Evolutionary conservation across 805 yeast species (phyloP).

Genomic region (Spencermartinsiella europaea): DNA sequence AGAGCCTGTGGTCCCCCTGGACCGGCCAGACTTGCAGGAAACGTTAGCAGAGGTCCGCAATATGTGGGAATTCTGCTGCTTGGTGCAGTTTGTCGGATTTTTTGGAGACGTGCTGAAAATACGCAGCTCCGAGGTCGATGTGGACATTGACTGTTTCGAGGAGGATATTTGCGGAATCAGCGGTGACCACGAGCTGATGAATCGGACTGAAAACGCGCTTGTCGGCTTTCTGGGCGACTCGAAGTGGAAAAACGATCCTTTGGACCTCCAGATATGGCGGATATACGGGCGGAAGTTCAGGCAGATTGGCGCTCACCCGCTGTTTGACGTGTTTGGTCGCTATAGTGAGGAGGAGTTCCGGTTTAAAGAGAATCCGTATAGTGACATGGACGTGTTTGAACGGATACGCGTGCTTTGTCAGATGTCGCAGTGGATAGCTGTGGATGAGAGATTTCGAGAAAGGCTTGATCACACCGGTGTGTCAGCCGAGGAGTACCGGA

Average conservation of each 20-base stretch:
- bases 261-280: slow-evolving; percentile 13
- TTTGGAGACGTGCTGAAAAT: slow-evolving; percentile 22
- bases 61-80: slow-evolving; percentile 28
- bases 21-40: slow-evolving; percentile 14
- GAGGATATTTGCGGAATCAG: slow-evolving; percentile 29
- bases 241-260: slow-evolving; percentile 3
- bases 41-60: slow-evolving; percentile 23
- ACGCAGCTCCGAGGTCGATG: slow-evolving; percentile 23
- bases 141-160: slow-evolving; percentile 28
- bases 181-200: slow-evolving; percentile 15
- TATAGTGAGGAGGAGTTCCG: slow-evolving; percentile 5
- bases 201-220: slow-evolving; percentile 8
- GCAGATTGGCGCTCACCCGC: slow-evolving; percentile 1
- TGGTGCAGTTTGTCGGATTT: slow-evolving; percentile 28
- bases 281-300: slow-evolving; percentile 11
- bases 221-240: slow-evolving; percentile 7
- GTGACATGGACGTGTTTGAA: slow-evolving; percentile 13
- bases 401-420: slow-evolving; percentile 18
- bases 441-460: slow-evolving; percentile 18
- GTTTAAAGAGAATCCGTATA: slow-evolving; percentile 7
- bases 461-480: slow-evolving; percentile 11
- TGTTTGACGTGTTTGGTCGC: slow-evolving; percentile 9
- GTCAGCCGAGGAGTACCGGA: slow-evolving; percentile 21
- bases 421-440: slow-evolving; percentile 19
- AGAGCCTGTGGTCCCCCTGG: slow-evolving; percentile 16